Evolutionary conservation across 257 asterid genomes (phyloP), one percentile per base, ranked within the genome.

Genomic region (Sherardia arvensis): DNA sequence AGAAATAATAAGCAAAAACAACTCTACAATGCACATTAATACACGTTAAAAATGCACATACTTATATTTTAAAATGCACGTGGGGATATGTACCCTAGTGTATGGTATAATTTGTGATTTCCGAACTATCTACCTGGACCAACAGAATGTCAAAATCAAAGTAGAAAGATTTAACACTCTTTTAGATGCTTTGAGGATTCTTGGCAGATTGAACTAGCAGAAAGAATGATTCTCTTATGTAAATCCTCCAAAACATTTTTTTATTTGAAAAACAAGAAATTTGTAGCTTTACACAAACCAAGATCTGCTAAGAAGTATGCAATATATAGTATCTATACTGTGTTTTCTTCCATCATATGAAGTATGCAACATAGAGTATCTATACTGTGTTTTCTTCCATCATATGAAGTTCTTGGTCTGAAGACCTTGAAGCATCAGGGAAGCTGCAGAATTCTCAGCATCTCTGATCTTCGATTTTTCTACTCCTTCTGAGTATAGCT

Each of bases 371-470:
- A n/a, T n/a, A n/a, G n/a, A n/a, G n/a, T n/a, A n/a, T n/a, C n/a
- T n/a, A n/a, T n/a, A 34, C 40, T 34, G 7, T 8, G 11, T 34
- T 38, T 38, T 38, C 47, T 17, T 38, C 17, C 4, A 12, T 72
- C 77, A 74, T 20, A 78, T 25, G 64, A 74, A 73, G 3, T 75
- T 79, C 6, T 79, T 61, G 18, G 69, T 72, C 65, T 68, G 75
- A 26, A 88, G 79, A 43, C 75, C 78, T 43, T 9, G 59, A 32
- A 92, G 75, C 91, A 92, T 82, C 25, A 18, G 21, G 15, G 83
- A 79, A 68, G 99, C 97, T 22, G 99, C 99, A 53, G 97, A 89
- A 73, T 67, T 85, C 71, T 87, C 97, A 0, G 99, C 86, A 34
- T 83, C 91, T 73, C 69, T 85, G 59, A 83, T 64, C 47, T 88